Evolutionary conservation across 2,329 filamentous ascomycete genomes (phyloP).

Genomic region (Ophioceras dolichostomum): DNA sequence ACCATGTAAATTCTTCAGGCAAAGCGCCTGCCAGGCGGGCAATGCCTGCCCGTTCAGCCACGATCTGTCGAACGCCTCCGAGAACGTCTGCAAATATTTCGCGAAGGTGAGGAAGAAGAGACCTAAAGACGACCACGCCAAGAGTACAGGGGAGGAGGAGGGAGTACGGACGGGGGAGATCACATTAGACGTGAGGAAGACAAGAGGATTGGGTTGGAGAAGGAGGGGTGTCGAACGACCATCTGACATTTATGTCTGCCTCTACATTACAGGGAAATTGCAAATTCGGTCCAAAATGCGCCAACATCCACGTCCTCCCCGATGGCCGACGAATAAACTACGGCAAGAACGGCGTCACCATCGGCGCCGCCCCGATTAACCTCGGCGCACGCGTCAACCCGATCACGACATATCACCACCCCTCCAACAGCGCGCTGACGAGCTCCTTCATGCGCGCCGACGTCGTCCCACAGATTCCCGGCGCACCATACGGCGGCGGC

Average conservation of each 20-base stretch:
- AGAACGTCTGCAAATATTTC: constrained; percentile 97
- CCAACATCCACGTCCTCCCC: constrained; percentile 87
- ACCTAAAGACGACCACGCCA: no score
- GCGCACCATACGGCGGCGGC: constrained; percentile 16
- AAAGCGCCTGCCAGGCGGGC: constrained; percentile 91
- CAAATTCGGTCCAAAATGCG: constrained; percentile 97
- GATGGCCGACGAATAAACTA: constrained; percentile 88
- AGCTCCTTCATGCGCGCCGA: constrained; percentile 58
- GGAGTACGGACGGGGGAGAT: no score
- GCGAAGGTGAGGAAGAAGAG: constrained; percentile 84
- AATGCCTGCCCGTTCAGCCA: constrained; percentile 94
- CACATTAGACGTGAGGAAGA: no score
- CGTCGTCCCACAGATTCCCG: constrained; percentile 15
- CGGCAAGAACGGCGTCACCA: constrained; percentile 55
- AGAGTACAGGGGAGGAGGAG: neutral
- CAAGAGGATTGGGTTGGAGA: no score
- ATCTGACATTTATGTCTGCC: no score
- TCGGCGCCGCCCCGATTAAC: constrained; percentile 40
- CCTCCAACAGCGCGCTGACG: constrained; percentile 58
- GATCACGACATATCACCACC: constrained; percentile 43
- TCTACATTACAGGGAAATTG: constrained; percentile 65
- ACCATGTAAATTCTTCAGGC: constrained; percentile 98
- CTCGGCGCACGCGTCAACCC: constrained; percentile 59
- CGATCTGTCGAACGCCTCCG: constrained; percentile 70
- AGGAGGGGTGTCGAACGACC: no score